Percentiles rank a stretch among this genome's conserved stretches.
These are phyloP conservation scores for Fomitopsis pinicola DNA, from an alignment of 1,284 basidiomycete species.

Conservation along the genomic window DNA sequence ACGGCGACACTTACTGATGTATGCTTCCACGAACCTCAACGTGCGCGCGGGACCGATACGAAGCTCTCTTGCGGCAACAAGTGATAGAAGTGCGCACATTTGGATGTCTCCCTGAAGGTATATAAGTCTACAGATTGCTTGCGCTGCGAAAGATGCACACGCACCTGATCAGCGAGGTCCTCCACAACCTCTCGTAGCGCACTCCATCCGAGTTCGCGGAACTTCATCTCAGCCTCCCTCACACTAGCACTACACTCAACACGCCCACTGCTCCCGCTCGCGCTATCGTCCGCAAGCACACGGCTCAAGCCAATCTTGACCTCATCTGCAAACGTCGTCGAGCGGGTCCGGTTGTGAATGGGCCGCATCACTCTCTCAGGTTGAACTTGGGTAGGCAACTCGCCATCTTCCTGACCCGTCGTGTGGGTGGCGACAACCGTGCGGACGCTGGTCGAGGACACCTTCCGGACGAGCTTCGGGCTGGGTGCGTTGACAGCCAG, in stretches of 20 bases:
- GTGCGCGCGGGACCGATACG: constrained; percentile 37
- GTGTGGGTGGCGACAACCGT: constrained; percentile 53
- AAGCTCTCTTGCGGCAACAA: constrained; percentile 57
- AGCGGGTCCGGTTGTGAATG: constrained; percentile 12
- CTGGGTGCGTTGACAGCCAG: constrained; percentile 34
- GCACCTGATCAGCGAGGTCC: constrained; percentile 57
- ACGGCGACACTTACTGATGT: constrained; percentile 48
- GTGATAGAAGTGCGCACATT: constrained; percentile 65
- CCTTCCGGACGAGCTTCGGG: constrained; percentile 35
- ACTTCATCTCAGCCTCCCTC: constrained; percentile 44
- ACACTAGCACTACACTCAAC: constrained; percentile 33
- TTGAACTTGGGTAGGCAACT: constrained; percentile 15
- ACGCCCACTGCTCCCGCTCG: not conserved
- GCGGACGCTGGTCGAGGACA: constrained; percentile 61
- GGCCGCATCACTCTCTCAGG: constrained; percentile 6
- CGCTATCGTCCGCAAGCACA: not conserved
- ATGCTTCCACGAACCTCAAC: constrained; percentile 60
- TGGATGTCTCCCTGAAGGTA: constrained; percentile 63
- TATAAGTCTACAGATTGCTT: not conserved
- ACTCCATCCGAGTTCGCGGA: constrained; percentile 52
- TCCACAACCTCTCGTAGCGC: constrained; percentile 55
- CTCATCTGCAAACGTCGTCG: constrained; percentile 9
- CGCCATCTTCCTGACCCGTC: constrained; percentile 24
- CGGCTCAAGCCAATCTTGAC: constrained; percentile 23
- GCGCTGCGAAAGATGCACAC: constrained; percentile 7